These are phyloP conservation scores for Luzula sylvatica DNA, from an alignment of 176 grass and related monocot genomes.

Conservation along the genomic window DNA sequence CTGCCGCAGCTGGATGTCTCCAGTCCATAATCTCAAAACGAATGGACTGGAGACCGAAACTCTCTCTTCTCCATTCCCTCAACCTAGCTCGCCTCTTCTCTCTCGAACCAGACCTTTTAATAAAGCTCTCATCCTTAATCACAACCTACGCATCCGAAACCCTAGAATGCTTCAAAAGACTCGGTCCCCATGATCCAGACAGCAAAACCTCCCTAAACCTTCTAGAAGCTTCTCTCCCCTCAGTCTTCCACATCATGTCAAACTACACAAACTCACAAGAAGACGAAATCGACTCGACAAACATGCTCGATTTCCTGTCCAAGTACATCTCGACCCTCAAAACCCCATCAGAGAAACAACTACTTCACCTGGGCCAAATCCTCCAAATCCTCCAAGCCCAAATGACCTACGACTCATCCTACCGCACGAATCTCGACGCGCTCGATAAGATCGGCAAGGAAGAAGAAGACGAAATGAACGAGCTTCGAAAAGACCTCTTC, in stretches of 20 bases:
- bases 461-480: slow-evolving; percentile 77
- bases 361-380: slow-evolving; percentile 48
- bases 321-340: slow-evolving; percentile 69
- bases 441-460: slow-evolving; percentile 87
- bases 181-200: slow-evolving; percentile 46
- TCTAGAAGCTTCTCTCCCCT: slow-evolving; percentile 67
- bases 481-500: slow-evolving; percentile 73
- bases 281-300: slow-evolving; percentile 51
- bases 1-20: slow-evolving; percentile 55
- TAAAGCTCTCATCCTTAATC: slow-evolving; percentile 55
- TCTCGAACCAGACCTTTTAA: slow-evolving; percentile 36
- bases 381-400: slow-evolving; percentile 60
- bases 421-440: slow-evolving; percentile 68
- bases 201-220: slow-evolving; percentile 45
- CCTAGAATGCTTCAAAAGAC: slow-evolving; percentile 62
- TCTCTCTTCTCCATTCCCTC: slow-evolving; percentile 59
- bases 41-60: slow-evolving; percentile 69
- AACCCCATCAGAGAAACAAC: slow-evolving; percentile 63
- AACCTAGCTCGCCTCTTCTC: slow-evolving; percentile 35
- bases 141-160: slow-evolving; percentile 57
- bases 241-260: slow-evolving; percentile 66
- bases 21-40: slow-evolving; percentile 65
- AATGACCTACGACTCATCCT: slow-evolving; percentile 64
- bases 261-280: slow-evolving; percentile 30
- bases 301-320: slow-evolving; percentile 73